Evolutionary conservation across 805 yeast species (phyloP).

Genomic region (Wickerhamomyces canadensis): DNA sequence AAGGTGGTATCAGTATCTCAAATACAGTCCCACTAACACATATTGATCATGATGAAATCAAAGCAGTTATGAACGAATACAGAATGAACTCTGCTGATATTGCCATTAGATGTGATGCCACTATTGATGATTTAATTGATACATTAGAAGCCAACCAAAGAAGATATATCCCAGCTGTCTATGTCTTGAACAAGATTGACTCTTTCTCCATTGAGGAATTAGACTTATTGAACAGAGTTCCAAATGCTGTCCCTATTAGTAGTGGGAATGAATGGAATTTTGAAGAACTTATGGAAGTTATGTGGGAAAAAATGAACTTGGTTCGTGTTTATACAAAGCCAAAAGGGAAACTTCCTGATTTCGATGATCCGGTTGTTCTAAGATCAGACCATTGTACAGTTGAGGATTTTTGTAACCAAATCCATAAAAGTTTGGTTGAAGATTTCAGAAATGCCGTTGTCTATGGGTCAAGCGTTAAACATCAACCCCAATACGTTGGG

Average conservation of each 20-base stretch:
- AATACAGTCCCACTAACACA: constrained; percentile 90
- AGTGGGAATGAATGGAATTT: constrained; percentile 96
- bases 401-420: constrained; percentile 94
- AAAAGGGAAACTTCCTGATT: constrained; percentile 91
- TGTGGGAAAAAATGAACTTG: constrained; percentile 91
- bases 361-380: constrained; percentile 89
- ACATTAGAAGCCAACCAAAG: constrained; percentile 86
- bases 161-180: constrained; percentile 91
- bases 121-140: constrained; percentile 94
- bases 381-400: constrained; percentile 78
- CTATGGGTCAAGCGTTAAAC: constrained; percentile 91
- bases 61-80: constrained; percentile 95
- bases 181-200: constrained; percentile 93
- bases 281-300: constrained; percentile 86
- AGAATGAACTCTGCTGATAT: constrained; percentile 94
- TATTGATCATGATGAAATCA: constrained; percentile 85
- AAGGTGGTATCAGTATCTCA: constrained; percentile 93
- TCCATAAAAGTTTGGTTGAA: constrained; percentile 89
- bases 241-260: constrained; percentile 95
- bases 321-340: constrained; percentile 98
- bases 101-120: constrained; percentile 95
- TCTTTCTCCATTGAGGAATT: constrained; percentile 91
- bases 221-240: constrained; percentile 84
- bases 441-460: constrained; percentile 93
- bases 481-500: constrained; percentile 96